Base-by-base conservation (phyloP, 192 early-diverging fungal species). In the Spinellus fusiger region DNA sequence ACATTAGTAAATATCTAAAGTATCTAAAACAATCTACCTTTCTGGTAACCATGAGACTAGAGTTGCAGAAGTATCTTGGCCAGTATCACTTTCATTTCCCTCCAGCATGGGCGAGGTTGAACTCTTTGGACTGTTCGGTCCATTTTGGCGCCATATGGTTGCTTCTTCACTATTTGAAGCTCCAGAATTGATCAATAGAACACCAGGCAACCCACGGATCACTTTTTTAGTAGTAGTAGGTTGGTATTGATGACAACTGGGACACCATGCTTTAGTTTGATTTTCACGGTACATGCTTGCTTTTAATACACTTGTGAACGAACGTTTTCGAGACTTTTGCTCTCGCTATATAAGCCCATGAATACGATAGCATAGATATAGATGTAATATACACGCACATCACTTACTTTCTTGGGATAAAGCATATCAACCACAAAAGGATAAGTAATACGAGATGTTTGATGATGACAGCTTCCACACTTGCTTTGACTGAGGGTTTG, bases 391-490 rank as follows among this genome's bases (percentile, higher is more conserved):
- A 48, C 3, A 48, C 40, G 35, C 16, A 32, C 52, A 15, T 26
- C 8, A 57, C 62, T 49, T 71, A 81, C 80, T 56, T 80, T 78
- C 58, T 85, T 82, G 13, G 89, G 87, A 70, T 90, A 88, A 10
- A 80, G 77, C 37, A 98, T 70, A 67, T 98, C 96, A 9, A 94
- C 68, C 4, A 94, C 86, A 75, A 92, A 95, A 16, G 88, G 87
- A 16, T 79, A 81, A 0, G 82, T 87, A 18, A 86, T 80, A 38
- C 89, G 70, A 15, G 70, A 77, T 5, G 77, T 78, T 27, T 82
- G 75, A 1, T 77, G 60, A n/a, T 73, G 56, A 66, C 93, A 95
- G 5, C 71, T 79, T 5, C 87, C 76, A 55, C 94, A 98, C 5
- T 73, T 62, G 18, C 77, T 86, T 15, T 79, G 70, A 29, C 74